Conservation (phyloP, 2,329 filamentous ascomycete species). For the Mycosphaerella arachidis region DNA sequence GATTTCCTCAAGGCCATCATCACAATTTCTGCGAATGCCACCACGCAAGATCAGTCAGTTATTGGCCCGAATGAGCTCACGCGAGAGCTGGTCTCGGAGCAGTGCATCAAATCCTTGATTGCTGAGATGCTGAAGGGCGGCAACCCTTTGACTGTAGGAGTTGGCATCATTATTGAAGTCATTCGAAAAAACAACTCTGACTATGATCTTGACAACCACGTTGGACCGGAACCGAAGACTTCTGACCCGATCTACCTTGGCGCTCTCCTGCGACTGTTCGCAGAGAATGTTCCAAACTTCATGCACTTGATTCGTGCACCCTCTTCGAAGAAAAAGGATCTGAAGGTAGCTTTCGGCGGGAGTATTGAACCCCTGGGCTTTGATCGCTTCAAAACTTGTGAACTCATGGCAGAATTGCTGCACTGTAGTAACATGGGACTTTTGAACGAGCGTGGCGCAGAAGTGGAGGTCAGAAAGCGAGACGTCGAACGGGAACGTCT, state of each 20-base stretch:
- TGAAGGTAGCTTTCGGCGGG: constrained; percentile 83
- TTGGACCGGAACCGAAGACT: constrained; percentile 71
- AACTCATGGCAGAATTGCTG: constrained; percentile 93
- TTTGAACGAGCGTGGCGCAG: constrained; percentile 84
- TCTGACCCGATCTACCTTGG: constrained; percentile 96
- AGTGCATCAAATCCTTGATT: constrained; percentile 80
- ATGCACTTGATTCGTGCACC: constrained; percentile 83
- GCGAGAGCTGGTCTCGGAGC: constrained; percentile 82
- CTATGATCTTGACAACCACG: constrained; percentile 88
- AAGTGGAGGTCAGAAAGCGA: constrained; percentile 74
- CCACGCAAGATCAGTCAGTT: constrained; percentile 96
- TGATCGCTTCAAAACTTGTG: constrained; percentile 97
- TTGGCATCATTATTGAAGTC: constrained; percentile 96
- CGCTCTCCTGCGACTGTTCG: constrained; percentile 81
- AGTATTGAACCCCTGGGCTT: constrained; percentile 93
- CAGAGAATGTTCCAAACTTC: constrained; percentile 85
- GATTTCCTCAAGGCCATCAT: constrained; percentile 99
- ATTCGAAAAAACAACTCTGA: constrained; percentile 99
- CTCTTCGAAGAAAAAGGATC: constrained; percentile 65
- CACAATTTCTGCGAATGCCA: constrained; percentile 96
- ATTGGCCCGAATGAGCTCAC: constrained; percentile 97
- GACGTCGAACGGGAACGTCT: constrained; percentile 78
- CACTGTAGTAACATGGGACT: constrained; percentile 99
- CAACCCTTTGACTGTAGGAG: constrained; percentile 90
- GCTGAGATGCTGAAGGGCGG: constrained; percentile 88